Evolutionary conservation across 805 yeast genomes (phyloP).

Genomic region (Tanozyma kutaoensis): DNA sequence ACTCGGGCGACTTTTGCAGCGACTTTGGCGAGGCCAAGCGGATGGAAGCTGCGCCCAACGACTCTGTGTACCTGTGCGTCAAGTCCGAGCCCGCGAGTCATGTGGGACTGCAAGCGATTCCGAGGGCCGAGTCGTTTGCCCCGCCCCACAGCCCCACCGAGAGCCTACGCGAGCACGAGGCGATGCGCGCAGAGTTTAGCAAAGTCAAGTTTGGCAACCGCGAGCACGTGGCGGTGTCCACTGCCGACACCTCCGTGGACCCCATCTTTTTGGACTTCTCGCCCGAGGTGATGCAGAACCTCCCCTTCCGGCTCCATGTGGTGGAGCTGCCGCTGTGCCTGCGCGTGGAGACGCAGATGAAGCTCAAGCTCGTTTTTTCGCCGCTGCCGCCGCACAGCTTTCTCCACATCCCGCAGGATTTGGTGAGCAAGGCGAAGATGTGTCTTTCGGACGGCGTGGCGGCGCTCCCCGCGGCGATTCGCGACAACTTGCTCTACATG

Average conservation of each 20-base stretch:
- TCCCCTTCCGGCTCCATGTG: conserved; percentile 39
- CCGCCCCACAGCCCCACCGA: too few relatives aligned
- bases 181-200: conserved; percentile 35
- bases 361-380: conserved; percentile 49
- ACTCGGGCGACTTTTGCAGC: too few relatives aligned
- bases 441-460: conserved; percentile 45
- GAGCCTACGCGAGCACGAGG: conserved; percentile 27
- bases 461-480: conserved; percentile 23
- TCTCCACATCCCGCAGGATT: conserved; percentile 74
- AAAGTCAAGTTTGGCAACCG: conserved; percentile 40
- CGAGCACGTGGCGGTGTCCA: conserved; percentile 23
- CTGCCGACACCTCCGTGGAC: conserved; percentile 15
- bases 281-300: conserved; percentile 15
- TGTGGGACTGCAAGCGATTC: too few relatives aligned
- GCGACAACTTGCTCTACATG: conserved; percentile 45
- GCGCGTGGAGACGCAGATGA: conserved; percentile 93
- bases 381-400: conserved; percentile 70
- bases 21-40: too few relatives aligned
- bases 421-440: conserved; percentile 77
- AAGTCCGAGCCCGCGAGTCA: too few relatives aligned
- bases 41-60: too few relatives aligned
- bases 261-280: conserved; percentile 25
- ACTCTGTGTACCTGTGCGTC: too few relatives aligned
- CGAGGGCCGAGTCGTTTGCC: too few relatives aligned
- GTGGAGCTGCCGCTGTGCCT: conserved; percentile 65